Conservation (phyloP, 192 early-diverging fungal species). For the Dimargaris verticillata region DNA sequence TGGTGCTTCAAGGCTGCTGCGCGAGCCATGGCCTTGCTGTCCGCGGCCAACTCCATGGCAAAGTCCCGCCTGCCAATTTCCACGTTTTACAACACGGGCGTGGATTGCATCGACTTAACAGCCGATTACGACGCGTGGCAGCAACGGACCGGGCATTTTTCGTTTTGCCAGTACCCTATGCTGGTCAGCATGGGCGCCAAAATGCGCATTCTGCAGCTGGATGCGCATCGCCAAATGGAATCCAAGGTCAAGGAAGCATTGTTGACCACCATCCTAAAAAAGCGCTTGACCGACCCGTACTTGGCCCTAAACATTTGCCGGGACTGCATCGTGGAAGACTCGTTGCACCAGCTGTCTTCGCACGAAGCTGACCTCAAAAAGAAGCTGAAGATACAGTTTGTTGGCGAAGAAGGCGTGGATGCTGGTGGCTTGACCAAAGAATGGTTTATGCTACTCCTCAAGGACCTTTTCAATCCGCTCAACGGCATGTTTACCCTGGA, state of each 20-base stretch:
- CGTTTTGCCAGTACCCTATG: conserved; percentile 74
- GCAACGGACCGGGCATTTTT: conserved; percentile 35
- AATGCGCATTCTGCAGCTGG: conserved; percentile 56
- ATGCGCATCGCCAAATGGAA: conserved; percentile 62
- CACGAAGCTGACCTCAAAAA: conserved; percentile 78
- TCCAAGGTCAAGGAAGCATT: conserved; percentile 50
- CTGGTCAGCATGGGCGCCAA: conserved; percentile 59
- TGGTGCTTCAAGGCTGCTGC: conserved; percentile 72
- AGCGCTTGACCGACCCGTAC: conserved; percentile 29
- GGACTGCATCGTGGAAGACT: conserved; percentile 54
- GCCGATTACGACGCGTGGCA: conserved; percentile 65
- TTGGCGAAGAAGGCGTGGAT: conserved; percentile 88
- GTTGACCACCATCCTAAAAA: conserved; percentile 38
- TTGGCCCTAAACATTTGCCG: conserved; percentile 43
- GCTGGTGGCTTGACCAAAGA: conserved; percentile 94
- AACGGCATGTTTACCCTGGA: conserved; percentile 75
- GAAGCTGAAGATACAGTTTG: conserved; percentile 77
- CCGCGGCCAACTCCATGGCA: conserved; percentile 54
- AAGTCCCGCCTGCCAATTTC: conserved; percentile 39
- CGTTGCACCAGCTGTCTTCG: conserved; percentile 53
- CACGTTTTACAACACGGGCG: conserved; percentile 71
- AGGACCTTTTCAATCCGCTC: conserved; percentile 83
- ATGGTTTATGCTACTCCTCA: conserved; percentile 86
- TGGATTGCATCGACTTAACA: conserved; percentile 52
- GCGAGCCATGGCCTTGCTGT: conserved; percentile 75